These are phyloP conservation scores for Leccinum barrowsii DNA, from an alignment of 768 basidiomycete species.

Conservation along the genomic window DNA sequence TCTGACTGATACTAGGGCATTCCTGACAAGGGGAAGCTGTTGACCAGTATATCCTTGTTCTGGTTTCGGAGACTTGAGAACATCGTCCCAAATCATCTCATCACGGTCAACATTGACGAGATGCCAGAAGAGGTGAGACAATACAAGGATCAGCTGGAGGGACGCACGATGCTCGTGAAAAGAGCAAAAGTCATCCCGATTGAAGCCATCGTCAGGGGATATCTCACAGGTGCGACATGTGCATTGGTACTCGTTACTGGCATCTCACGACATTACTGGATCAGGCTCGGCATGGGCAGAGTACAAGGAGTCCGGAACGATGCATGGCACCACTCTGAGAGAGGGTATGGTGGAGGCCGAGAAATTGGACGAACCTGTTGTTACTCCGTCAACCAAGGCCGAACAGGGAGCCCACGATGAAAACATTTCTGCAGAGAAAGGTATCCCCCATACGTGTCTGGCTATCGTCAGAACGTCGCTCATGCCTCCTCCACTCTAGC, in stretches of 20 bases:
- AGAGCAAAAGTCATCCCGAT: conserved; percentile 87
- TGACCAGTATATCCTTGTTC: conserved; percentile 89
- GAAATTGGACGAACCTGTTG: conserved; percentile 76
- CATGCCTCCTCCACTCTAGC: conserved; percentile 38
- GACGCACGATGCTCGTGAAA: conserved; percentile 85
- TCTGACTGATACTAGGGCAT: conserved; percentile 62
- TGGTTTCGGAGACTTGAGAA: conserved; percentile 85
- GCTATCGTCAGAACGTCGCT: background rate
- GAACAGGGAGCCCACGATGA: conserved; percentile 93
- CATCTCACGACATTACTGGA: conserved; percentile 7
- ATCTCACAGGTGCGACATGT: conserved; percentile 75
- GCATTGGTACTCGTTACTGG: background rate
- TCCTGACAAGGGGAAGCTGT: conserved; percentile 85
- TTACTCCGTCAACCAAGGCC: conserved; percentile 97
- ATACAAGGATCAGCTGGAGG: conserved; percentile 75
- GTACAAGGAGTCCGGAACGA: conserved; percentile 82
- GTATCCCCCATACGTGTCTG: conserved; percentile 33
- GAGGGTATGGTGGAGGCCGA: conserved; percentile 79
- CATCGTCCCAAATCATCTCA: conserved; percentile 87
- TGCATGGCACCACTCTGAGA: conserved; percentile 81
- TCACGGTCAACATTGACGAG: conserved; percentile 68
- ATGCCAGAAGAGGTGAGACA: conserved; percentile 80
- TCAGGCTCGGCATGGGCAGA: conserved; percentile 95
- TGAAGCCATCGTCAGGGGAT: conserved; percentile 95
- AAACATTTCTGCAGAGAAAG: conserved; percentile 84